These are phyloP conservation scores for Verticillium klebahnii DNA, from an alignment of 2,329 filamentous ascomycete genomes.

Conservation along the genomic window DNA sequence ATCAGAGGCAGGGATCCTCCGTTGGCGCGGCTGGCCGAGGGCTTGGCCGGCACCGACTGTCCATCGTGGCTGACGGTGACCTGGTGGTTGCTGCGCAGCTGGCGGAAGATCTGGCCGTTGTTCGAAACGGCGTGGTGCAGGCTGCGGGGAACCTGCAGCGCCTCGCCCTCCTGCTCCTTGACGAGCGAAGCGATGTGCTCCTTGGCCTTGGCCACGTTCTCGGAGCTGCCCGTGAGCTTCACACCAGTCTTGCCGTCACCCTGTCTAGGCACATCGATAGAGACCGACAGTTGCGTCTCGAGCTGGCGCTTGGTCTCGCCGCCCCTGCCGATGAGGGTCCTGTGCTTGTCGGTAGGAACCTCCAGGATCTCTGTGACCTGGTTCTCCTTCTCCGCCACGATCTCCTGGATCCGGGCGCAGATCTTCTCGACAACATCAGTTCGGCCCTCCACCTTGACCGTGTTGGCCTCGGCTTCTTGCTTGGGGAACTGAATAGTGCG, in stretches of 20 bases:
- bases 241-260: slow-evolving; percentile 79
- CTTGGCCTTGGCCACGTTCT: slow-evolving; percentile 80
- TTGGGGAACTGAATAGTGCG: slow-evolving; percentile 94
- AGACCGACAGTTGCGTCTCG: slow-evolving; percentile 80
- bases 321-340: slow-evolving; percentile 84
- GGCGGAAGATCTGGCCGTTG: slow-evolving; percentile 90
- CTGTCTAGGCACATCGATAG: slow-evolving; percentile 87
- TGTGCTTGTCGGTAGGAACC: slow-evolving; percentile 84
- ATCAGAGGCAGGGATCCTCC: slow-evolving; percentile 76
- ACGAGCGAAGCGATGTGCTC: slow-evolving; percentile 73
- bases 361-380: slow-evolving; percentile 76
- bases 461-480: slow-evolving; percentile 74
- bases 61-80: slow-evolving; percentile 91
- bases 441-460: slow-evolving; percentile 84
- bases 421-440: slow-evolving; percentile 85
- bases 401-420: slow-evolving; percentile 71
- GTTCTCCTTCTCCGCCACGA: slow-evolving; percentile 78
- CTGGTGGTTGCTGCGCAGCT: slow-evolving; percentile 76
- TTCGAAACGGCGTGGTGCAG: slow-evolving; percentile 83
- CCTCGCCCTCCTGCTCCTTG: slow-evolving; percentile 85
- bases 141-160: slow-evolving; percentile 74
- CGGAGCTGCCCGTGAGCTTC: slow-evolving; percentile 76
- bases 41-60: slow-evolving; percentile 67
- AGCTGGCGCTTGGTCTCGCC: slow-evolving; percentile 82
- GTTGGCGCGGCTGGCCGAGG: slow-evolving; percentile 49